Conservation (phyloP, 208 protist genomes). For the Trichomonas gallinae region DNA sequence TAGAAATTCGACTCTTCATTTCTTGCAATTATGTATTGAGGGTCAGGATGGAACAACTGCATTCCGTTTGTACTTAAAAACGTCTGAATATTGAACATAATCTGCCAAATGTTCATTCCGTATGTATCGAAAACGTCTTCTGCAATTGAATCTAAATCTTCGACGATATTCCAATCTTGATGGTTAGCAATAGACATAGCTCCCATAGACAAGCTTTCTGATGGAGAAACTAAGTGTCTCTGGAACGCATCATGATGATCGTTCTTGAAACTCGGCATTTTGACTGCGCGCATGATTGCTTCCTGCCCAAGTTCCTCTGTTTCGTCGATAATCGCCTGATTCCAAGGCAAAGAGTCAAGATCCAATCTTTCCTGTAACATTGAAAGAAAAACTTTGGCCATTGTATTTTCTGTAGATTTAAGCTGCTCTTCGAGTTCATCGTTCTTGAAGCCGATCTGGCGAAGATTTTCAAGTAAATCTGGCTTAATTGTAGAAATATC, state of each 20-base stretch:
- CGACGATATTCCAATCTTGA: not conserved
- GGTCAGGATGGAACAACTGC: constrained; percentile 5
- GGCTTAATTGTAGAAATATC: not conserved
- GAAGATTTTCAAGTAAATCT: not conserved
- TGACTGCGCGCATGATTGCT: not conserved
- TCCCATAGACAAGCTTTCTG: not conserved
- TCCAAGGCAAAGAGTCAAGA: not conserved
- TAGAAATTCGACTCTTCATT: not conserved
- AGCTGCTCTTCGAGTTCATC: not conserved
- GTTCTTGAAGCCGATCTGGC: not conserved
- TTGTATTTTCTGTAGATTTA: not conserved
- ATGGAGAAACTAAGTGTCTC: not conserved
- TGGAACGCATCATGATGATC: not conserved
- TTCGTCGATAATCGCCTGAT: not conserved
- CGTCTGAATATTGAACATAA: not conserved
- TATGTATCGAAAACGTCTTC: not conserved
- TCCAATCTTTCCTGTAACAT: not conserved
- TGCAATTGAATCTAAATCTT: not conserved
- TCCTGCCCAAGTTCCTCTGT: not conserved
- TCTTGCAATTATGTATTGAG: not conserved
- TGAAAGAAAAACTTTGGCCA: not conserved
- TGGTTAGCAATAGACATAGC: not conserved
- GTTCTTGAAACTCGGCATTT: not conserved
- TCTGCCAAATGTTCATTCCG: not conserved
- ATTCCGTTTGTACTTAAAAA: not conserved